phyloP scores from a whole-genome alignment of 2,329 filamentous ascomycete species.

The Paracamarosporium sp. region DNA sequence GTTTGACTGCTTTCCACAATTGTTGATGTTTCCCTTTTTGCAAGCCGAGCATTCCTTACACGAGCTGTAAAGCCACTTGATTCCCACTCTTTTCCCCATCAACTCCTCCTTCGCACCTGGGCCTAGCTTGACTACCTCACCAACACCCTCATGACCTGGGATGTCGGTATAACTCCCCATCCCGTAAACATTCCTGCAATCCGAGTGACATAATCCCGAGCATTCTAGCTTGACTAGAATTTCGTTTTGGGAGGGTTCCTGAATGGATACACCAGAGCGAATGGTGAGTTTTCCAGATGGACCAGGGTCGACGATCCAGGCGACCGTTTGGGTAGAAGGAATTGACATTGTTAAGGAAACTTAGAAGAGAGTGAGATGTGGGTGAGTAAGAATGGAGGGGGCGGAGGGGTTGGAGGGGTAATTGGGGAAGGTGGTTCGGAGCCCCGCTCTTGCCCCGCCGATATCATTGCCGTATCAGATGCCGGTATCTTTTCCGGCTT shows the following conservation, averaged over 20 bases:
- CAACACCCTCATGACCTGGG: slow-evolving; percentile 57
- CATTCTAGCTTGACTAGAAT: slow-evolving; percentile 57
- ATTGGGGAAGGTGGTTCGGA: background rate
- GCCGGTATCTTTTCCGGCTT: background rate
- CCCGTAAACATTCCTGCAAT: slow-evolving; percentile 54
- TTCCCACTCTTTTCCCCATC: slow-evolving; percentile 48
- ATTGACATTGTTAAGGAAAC: slow-evolving; percentile 15
- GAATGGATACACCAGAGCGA: slow-evolving; percentile 43
- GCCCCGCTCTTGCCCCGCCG: slow-evolving; percentile 11
- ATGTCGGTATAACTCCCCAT: slow-evolving; percentile 54
- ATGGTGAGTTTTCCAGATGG: slow-evolving; percentile 45
- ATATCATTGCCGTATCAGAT: background rate
- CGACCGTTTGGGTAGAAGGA: slow-evolving; percentile 42
- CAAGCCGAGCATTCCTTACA: slow-evolving; percentile 50
- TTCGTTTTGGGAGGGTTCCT: slow-evolving; percentile 47
- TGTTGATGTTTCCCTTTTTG: slow-evolving; percentile 45
- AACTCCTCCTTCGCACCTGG: slow-evolving; percentile 29
- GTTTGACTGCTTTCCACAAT: slow-evolving; percentile 52
- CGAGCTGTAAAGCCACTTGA: slow-evolving; percentile 56
- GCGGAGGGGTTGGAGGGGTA: background rate
- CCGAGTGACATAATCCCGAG: slow-evolving; percentile 57
- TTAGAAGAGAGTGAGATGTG: background rate
- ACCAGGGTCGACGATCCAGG: slow-evolving; percentile 46
- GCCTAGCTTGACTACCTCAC: slow-evolving; percentile 49
- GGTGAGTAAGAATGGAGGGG: background rate